Evolutionary conservation across 306 rosid species (phyloP).

Genomic region (Fragaria ananassa): DNA sequence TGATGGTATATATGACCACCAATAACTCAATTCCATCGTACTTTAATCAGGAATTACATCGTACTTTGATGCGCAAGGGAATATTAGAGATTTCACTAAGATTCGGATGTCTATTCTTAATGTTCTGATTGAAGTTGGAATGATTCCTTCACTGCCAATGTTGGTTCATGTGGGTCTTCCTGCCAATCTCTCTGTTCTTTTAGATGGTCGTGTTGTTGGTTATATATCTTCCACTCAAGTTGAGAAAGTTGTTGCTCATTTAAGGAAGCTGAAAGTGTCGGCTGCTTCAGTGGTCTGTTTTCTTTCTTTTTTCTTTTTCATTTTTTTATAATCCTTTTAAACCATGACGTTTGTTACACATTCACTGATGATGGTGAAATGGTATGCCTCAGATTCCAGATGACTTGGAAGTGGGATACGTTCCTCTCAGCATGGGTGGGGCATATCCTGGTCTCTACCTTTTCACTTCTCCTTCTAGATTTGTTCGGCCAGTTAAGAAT

Average conservation of each 20-base stretch:
- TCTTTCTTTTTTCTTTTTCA: conserved; percentile 11
- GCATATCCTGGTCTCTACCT: conserved; percentile 92
- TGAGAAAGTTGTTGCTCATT: conserved; percentile 80
- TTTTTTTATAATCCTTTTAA: not conserved
- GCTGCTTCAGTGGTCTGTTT: conserved; percentile 58
- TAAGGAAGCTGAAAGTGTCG: conserved; percentile 64
- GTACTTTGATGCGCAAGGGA: conserved; percentile 71
- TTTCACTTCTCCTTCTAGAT: conserved; percentile 71
- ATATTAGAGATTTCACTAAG: conserved; percentile 51
- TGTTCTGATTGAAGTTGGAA: conserved; percentile 59
- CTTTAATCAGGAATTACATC: conserved; percentile 72
- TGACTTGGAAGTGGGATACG: conserved; percentile 90
- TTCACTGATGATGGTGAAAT: conserved; percentile 19
- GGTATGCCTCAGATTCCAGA: conserved; percentile 63
- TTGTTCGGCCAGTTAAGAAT: conserved; percentile 86
- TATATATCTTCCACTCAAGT: conserved; percentile 55
- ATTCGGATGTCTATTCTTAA: conserved; percentile 45
- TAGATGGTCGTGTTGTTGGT: conserved; percentile 87
- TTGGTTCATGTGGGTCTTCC: conserved; percentile 74
- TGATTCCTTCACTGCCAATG: conserved; percentile 63
- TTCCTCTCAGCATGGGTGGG: conserved; percentile 86
- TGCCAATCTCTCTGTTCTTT: conserved; percentile 59
- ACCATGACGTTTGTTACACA: not conserved
- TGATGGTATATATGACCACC: not conserved
- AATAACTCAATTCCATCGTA: conserved; percentile 4